phyloP scores from a whole-genome alignment of 345 rosid species.

The Moricandia arvensis region DNA sequence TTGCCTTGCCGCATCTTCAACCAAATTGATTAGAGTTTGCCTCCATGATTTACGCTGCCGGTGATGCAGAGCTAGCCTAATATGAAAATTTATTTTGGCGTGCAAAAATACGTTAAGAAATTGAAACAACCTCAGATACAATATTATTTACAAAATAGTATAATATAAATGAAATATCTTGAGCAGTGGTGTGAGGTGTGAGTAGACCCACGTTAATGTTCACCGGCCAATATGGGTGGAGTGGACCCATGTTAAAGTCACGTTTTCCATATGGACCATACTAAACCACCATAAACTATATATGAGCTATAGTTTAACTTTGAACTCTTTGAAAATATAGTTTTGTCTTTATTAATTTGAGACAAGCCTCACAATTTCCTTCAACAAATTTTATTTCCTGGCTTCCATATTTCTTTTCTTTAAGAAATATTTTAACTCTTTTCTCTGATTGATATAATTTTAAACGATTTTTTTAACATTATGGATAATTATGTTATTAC shows the following conservation, averaged over 20 bases:
- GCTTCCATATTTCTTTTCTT: too few relatives aligned
- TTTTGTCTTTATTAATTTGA: too few relatives aligned
- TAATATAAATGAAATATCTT: neutral
- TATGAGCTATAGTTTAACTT: neutral
- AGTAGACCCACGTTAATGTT: too few relatives aligned
- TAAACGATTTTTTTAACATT: too few relatives aligned
- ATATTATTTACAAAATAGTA: neutral
- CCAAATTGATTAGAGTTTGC: neutral
- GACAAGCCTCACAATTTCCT: neutral
- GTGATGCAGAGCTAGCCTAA: too few relatives aligned
- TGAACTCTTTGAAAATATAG: neutral
- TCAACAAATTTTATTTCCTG: too few relatives aligned
- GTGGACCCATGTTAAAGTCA: neutral
- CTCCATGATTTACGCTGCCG: neutral
- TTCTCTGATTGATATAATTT: too few relatives aligned
- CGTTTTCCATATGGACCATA: neutral
- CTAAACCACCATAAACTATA: neutral
- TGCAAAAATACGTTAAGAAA: too few relatives aligned
- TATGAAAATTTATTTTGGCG: neutral
- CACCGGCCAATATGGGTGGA: neutral
- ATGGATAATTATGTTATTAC: too few relatives aligned
- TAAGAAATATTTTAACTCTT: too few relatives aligned
- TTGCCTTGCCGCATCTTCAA: too few relatives aligned
- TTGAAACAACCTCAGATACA: neutral
- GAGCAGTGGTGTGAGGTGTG: neutral